Evolutionary conservation across 2,329 filamentous ascomycete genomes (phyloP).

Genomic region (Alternaria sp.): DNA sequence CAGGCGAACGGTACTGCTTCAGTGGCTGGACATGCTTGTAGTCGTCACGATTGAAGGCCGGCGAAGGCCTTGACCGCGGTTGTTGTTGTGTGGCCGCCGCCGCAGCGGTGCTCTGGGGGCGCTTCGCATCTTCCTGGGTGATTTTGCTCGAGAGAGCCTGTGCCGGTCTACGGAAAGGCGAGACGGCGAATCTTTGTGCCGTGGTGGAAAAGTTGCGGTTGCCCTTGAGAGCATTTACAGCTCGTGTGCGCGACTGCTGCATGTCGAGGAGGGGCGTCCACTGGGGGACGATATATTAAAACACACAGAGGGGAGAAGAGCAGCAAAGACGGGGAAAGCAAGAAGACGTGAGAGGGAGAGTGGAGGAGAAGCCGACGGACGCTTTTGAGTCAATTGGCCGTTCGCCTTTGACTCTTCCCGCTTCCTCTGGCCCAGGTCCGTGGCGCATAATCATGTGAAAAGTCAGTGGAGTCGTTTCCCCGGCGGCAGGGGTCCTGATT

Average conservation of each 20-base stretch:
- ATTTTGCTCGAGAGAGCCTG: slow-evolving; percentile 43
- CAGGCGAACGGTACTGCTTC: slow-evolving; percentile 57
- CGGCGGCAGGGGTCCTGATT: slow-evolving; percentile 19
- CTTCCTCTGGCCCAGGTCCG: slow-evolving; percentile 18
- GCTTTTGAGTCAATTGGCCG: slow-evolving; percentile 32
- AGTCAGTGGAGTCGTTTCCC: slow-evolving; percentile 24
- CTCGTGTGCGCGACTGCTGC: slow-evolving; percentile 51
- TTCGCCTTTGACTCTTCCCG: slow-evolving; percentile 18
- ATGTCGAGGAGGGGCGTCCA: slow-evolving; percentile 34
- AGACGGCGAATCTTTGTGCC: slow-evolving; percentile 52
- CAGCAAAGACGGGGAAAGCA: slow-evolving; percentile 14
- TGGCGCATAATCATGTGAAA: slow-evolving; percentile 17
- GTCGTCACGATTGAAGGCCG: slow-evolving; percentile 61
- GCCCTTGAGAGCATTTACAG: slow-evolving; percentile 49
- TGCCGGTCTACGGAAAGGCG: slow-evolving; percentile 54
- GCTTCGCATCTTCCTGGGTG: slow-evolving; percentile 52
- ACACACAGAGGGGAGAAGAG: slow-evolving; percentile 17
- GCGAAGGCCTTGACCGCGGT: slow-evolving; percentile 51
- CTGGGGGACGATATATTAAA: slow-evolving; percentile 22
- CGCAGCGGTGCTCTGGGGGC: slow-evolving; percentile 55
- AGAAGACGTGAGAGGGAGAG: slow-evolving; percentile 13
- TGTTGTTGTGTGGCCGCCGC: slow-evolving; percentile 43
- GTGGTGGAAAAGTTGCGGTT: slow-evolving; percentile 57
- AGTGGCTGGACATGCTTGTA: slow-evolving; percentile 56
- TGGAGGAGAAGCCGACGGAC: not conserved